These are phyloP conservation scores for Pestalotiopsis fici DNA, from an alignment of 2,329 filamentous ascomycete species.

Conservation along the genomic window DNA sequence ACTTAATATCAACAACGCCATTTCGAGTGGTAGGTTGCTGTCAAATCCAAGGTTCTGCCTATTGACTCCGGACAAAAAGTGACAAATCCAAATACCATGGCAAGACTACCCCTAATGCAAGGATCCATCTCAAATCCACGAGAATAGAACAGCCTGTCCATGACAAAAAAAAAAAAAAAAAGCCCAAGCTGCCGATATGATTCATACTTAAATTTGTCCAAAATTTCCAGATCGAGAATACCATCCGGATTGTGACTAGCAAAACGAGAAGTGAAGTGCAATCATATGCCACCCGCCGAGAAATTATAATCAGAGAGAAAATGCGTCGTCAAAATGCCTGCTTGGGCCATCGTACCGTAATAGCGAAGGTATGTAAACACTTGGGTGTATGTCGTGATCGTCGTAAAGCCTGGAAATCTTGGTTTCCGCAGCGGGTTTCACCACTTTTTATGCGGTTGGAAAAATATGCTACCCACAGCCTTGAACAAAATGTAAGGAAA, in stretches of 20 bases:
- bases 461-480: no score
- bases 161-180: no score
- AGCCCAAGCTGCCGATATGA: not conserved
- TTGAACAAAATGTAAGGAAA: not conserved
- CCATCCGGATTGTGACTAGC: not conserved
- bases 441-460: not conserved
- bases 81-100: not conserved
- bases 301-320: not conserved
- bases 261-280: not conserved
- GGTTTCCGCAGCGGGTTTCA: not conserved
- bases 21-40: not conserved
- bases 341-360: not conserved
- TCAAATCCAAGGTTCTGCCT: not conserved
- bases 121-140: no score
- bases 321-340: not conserved
- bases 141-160: no score
- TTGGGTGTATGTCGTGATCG: not conserved
- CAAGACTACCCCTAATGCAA: not conserved
- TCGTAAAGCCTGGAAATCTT: not conserved
- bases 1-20: not conserved
- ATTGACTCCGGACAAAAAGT: not conserved
- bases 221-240: not conserved
- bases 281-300: not conserved
- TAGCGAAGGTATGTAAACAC: slow-evolving; percentile 1
- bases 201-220: not conserved